Evolutionary conservation across 2,329 filamentous ascomycete genomes (phyloP).

Genomic region (Fusarium robinianum): DNA sequence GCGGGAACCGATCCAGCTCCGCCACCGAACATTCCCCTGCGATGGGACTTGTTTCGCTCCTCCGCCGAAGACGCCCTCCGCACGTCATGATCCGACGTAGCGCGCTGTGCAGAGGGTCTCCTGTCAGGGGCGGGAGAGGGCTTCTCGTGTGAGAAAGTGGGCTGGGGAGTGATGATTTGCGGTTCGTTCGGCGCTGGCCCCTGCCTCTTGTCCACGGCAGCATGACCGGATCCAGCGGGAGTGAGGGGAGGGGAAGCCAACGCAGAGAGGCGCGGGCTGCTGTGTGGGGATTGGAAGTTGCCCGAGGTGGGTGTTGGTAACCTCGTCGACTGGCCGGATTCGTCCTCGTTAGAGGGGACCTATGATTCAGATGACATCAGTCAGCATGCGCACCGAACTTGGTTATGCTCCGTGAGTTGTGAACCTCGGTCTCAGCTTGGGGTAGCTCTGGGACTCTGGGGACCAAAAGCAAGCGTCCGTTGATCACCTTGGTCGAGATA

Average conservation of each 20-base stretch:
- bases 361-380: constrained; percentile 39
- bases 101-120: constrained; percentile 48
- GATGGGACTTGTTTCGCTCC: constrained; percentile 49
- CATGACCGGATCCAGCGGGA: constrained; percentile 71
- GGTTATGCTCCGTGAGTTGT: constrained; percentile 2
- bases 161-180: constrained; percentile 68
- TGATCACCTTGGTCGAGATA: background rate
- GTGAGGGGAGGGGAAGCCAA: constrained; percentile 90
- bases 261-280: constrained; percentile 69
- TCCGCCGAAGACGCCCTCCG: constrained; percentile 49
- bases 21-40: constrained; percentile 59
- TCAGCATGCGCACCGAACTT: constrained; percentile 35
- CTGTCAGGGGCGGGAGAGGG: constrained; percentile 48
- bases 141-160: constrained; percentile 61
- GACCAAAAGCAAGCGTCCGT: background rate
- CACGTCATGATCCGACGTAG: constrained; percentile 49
- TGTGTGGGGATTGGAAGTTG: constrained; percentile 65
- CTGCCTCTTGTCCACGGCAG: constrained; percentile 38
- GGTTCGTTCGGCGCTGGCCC: constrained; percentile 47
- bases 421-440: too few species aligned
- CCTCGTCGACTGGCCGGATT: constrained; percentile 63
- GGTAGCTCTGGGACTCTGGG: background rate
- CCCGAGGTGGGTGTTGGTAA: constrained; percentile 69
- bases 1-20: constrained; percentile 59
- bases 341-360: constrained; percentile 65